phyloP scores from a whole-genome alignment of 495 filamentous ascomycete species.

The Chaetomium tenue region DNA sequence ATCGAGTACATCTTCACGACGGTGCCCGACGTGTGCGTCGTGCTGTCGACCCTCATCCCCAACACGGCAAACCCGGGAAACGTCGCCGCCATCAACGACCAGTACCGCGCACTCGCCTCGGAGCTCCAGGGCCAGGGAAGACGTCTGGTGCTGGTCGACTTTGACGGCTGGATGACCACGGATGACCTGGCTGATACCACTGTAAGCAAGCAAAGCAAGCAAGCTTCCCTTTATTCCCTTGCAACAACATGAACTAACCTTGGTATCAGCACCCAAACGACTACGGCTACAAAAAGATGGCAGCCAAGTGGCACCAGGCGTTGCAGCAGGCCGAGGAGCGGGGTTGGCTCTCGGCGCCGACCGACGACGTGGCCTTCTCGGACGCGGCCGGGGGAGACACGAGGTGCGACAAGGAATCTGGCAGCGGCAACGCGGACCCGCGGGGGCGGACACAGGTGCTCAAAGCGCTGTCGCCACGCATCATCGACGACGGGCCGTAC shows the following conservation, averaged over 20 bases:
- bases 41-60: slow-evolving; percentile 46
- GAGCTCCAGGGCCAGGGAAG: not conserved
- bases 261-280: slow-evolving; percentile 7
- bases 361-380: not conserved
- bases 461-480: not conserved
- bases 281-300: slow-evolving; percentile 40
- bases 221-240: no score
- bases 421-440: slow-evolving; percentile 32
- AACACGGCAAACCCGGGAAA: not conserved
- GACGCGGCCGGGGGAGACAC: not conserved
- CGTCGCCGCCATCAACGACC: slow-evolving; percentile 4
- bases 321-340: not conserved
- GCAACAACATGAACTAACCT: no score
- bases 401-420: slow-evolving; percentile 34
- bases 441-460: slow-evolving; percentile 18
- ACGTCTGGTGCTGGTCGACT: slow-evolving; percentile 11
- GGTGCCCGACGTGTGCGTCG: slow-evolving; percentile 43
- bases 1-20: slow-evolving; percentile 38
- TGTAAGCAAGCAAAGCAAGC: no score
- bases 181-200: not conserved
- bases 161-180: not conserved
- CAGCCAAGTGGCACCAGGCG: slow-evolving; percentile 12
- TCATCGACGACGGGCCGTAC: slow-evolving; percentile 22
- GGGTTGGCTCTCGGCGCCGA: not conserved
- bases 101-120: slow-evolving; percentile 1